Conservation (phyloP, 306 rosid species). For the Quercus parvula region DNA sequence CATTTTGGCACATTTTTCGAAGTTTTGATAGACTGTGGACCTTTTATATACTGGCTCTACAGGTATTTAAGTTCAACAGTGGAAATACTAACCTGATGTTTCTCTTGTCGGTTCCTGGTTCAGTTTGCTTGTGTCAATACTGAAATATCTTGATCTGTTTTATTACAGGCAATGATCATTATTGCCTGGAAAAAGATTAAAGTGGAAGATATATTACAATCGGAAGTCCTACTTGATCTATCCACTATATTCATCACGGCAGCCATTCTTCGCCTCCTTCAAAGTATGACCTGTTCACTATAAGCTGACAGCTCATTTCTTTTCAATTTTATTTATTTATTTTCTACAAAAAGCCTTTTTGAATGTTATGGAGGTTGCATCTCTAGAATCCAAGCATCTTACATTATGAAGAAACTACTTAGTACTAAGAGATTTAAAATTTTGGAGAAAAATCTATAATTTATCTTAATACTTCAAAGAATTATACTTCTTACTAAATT, state of each 20-base stretch:
- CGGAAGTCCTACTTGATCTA: conserved; percentile 54
- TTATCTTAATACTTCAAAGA: conserved; percentile 8
- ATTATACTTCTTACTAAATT: conserved; percentile 9
- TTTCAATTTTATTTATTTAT: not conserved
- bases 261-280: conserved; percentile 84
- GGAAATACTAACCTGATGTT: conserved; percentile 7
- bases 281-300: conserved; percentile 53
- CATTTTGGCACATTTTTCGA: conserved; percentile 90
- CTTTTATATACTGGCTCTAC: conserved; percentile 76
- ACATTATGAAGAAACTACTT: not conserved
- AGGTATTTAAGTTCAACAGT: conserved; percentile 53
- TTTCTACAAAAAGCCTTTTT: not conserved
- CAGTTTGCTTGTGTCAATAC: conserved; percentile 18
- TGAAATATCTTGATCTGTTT: conserved; percentile 12
- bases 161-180: conserved; percentile 64
- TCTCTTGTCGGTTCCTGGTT: conserved; percentile 5
- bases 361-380: conserved; percentile 9
- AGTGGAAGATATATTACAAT: conserved; percentile 48
- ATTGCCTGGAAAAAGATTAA: conserved; percentile 67
- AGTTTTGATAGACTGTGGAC: conserved; percentile 97
- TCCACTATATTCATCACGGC: conserved; percentile 97
- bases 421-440: not conserved
- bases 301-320: not conserved
- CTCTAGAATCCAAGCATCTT: not conserved
- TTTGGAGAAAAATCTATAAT: not conserved